Evolutionary conservation across 192 early-diverging fungal genomes (phyloP).

Genomic region (Coemansia sp.): DNA sequence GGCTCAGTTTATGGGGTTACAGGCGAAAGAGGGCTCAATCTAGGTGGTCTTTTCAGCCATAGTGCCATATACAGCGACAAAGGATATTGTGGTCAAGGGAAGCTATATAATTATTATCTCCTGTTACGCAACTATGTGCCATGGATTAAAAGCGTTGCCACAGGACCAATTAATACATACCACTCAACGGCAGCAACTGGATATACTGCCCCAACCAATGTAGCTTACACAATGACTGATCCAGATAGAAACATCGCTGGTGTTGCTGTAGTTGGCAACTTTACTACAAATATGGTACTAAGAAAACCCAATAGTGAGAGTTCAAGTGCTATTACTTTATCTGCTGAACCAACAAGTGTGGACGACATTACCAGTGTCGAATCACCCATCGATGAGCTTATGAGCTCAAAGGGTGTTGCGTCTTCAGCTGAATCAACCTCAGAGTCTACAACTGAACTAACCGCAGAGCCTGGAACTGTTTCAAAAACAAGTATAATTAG

Average conservation of each 20-base stretch:
- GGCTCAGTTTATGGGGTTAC: conserved; percentile 1
- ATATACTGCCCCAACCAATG: conserved; percentile 7
- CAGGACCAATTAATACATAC: not conserved
- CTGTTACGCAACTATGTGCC: conserved; percentile 32
- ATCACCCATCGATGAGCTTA: not conserved
- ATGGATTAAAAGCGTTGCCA: conserved; percentile 16
- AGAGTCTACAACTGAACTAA: too few species aligned
- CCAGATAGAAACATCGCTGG: not conserved
- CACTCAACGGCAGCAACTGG: conserved; percentile 3
- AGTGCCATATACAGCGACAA: conserved; percentile 6
- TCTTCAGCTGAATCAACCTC: not conserved
- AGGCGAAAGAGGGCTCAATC: not conserved
- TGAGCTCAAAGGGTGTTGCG: not conserved
- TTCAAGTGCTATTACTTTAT: too few species aligned
- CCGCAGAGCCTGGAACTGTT: not conserved
- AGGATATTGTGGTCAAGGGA: conserved; percentile 17
- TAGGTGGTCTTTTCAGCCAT: conserved; percentile 10
- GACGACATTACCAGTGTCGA: not conserved
- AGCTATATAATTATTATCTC: conserved; percentile 28
- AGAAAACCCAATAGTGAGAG: too few species aligned
- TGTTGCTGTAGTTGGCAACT: conserved; percentile 7
- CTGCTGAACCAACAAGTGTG: not conserved
- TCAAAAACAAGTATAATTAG: conserved; percentile 4
- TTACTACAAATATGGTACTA: not conserved
- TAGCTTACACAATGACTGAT: conserved; percentile 4